Percentiles rank a stretch among this genome's conserved stretches.
Evolutionary conservation across 768 basidiomycete species (phyloP).

Genomic region (Termitomyces eurrhizus): DNA sequence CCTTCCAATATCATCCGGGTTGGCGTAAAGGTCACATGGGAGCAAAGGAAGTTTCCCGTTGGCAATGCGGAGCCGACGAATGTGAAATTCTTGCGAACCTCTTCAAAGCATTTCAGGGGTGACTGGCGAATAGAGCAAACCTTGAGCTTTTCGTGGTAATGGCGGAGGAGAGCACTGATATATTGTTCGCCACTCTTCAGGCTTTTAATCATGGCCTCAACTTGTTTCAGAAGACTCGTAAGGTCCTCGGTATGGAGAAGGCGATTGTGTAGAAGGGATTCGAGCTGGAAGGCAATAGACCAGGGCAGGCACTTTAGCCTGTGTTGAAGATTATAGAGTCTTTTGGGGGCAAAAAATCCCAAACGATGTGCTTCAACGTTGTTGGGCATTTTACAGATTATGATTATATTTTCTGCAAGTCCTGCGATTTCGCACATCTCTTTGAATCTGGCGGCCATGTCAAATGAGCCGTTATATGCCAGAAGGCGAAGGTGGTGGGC

Average conservation of each 20-base stretch:
- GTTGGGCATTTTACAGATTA: conserved; percentile 25
- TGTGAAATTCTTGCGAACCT: conserved; percentile 26
- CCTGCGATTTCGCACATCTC: conserved; percentile 50
- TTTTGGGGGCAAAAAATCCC: conserved; percentile 47
- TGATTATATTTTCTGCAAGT: conserved; percentile 30
- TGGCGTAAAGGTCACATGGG: conserved; percentile 74
- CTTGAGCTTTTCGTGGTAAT: conserved; percentile 48
- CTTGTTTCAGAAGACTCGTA: conserved; percentile 35
- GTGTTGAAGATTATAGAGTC: conserved; percentile 40
- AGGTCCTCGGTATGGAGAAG: conserved; percentile 61
- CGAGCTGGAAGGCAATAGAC: conserved; percentile 74
- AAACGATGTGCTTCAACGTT: conserved; percentile 46
- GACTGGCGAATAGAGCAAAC: conserved; percentile 34
- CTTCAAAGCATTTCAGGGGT: conserved; percentile 41
- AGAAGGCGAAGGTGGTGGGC: conserved; percentile 67
- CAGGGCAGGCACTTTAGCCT: conserved; percentile 51
- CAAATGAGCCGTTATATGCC: conserved; percentile 44
- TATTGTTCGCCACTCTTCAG: conserved; percentile 22
- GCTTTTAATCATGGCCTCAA: conserved; percentile 36
- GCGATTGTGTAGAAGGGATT: conserved; percentile 61
- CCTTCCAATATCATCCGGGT: conserved; percentile 74
- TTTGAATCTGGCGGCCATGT: conserved; percentile 48
- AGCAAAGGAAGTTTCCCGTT: conserved; percentile 54
- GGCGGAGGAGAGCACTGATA: conserved; percentile 48
- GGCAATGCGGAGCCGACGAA: conserved; percentile 20